phyloP scores from a whole-genome alignment of 805 yeast species.

The Lachancea dasiensis region DNA sequence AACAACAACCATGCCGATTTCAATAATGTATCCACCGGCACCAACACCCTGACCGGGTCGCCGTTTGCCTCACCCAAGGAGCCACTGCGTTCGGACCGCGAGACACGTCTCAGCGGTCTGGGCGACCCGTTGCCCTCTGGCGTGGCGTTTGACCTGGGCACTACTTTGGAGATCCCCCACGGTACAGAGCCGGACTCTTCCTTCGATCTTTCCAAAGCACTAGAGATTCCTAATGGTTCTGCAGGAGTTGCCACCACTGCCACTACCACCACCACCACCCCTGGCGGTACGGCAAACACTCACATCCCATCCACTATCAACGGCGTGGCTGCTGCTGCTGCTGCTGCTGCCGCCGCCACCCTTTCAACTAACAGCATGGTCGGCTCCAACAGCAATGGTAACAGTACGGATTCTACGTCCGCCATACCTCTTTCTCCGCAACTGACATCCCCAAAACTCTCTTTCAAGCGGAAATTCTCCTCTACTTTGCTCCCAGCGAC shows the following conservation, averaged over 20 bases:
- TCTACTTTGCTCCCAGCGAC: constrained; percentile 12
- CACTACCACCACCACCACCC: constrained; percentile 3
- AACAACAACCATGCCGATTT: too few relatives aligned
- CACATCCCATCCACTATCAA: too few relatives aligned
- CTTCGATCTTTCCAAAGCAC: constrained; percentile 28
- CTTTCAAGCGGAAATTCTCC: constrained; percentile 21
- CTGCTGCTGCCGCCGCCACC: too few relatives aligned
- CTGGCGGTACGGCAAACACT: too few relatives aligned
- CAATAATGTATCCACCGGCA: too few relatives aligned
- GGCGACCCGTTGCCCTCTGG: too few relatives aligned
- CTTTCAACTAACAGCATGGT: too few relatives aligned
- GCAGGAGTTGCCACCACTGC: neutral
- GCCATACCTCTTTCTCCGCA: constrained; percentile 6
- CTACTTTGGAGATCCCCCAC: constrained; percentile 6
- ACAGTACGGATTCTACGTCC: neutral
- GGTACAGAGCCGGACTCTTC: constrained; percentile 14
- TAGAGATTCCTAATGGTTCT: constrained; percentile 20
- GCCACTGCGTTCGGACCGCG: neutral
- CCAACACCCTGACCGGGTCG: too few relatives aligned
- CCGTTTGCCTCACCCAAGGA: too few relatives aligned
- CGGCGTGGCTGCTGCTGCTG: too few relatives aligned
- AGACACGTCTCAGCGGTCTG: too few relatives aligned
- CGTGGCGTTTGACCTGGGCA: constrained; percentile 1
- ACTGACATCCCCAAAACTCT: constrained; percentile 16
- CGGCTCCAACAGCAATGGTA: too few relatives aligned